Evolutionary conservation across 176 grass and related monocot species (phyloP), one percentile per base, ranked within the genome.

Genomic region (Aegilops longissima): DNA sequence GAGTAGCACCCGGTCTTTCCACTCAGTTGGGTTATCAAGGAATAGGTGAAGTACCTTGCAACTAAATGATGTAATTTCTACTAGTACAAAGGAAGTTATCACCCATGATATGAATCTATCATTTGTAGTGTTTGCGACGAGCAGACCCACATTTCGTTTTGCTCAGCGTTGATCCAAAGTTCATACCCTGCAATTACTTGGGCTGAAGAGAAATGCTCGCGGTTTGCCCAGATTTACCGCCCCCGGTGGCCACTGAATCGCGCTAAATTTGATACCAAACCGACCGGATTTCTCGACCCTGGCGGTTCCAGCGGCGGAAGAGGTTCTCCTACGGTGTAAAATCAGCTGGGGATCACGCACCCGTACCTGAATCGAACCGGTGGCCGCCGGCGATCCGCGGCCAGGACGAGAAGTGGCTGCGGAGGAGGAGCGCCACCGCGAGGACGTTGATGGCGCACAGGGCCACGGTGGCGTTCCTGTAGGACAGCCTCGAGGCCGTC

Each of bases 381-480:
- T 79, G 84, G 30, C 59, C 61, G 30, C 84, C 90, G 67, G 84
- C 10, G 66, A 86, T 72, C 61, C 85, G 81, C 66, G 89, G 82
- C 77, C 85, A 86, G 12, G 85, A 71, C 29, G 81, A 86, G 84
- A 83, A 85, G 85, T 89, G 82, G 77, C 34, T 87, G 78, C 72
- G 84, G 65, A 94, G 35, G 61, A 94, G 90, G 61, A 92, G 67
- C 2, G 88, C 81, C 0, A 70, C 61, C 10, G 82, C 87, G n/a
- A 94, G 59, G 47, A 90, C 82, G 56, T 94, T 94, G 49, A 94
- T 75, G 82, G 85, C 82, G 87, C 92, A 94, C 29, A 90, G 66
- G 0, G 69, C 77, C 14, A 94, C 74, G 67, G 92, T 86, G 31
- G 87, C 90, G 66, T 90, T 90, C 87, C 66, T 92, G 82, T 92